Evolutionary conservation across 192 early-diverging fungal species (phyloP), one percentile per base, ranked within the genome.

Genomic region (Dissophora globulifera): DNA sequence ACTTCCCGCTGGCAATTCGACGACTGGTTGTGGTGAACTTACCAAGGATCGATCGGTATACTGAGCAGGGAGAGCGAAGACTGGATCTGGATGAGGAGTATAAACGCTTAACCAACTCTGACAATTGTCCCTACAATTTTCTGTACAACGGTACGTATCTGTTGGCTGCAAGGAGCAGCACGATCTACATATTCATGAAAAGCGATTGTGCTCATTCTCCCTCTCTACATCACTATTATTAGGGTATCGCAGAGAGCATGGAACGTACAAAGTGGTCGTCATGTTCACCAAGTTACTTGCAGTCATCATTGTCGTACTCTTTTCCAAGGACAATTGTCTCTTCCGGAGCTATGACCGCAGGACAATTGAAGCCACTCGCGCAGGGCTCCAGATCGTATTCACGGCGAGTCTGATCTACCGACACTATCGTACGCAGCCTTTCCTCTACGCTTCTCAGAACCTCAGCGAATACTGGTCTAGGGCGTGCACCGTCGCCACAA

Each of bases 321-420:
- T 89, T 42, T 61, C 81, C 16, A 90, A 89, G 71, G 87, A 90
- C 56, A 90, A 88, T 62, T 90, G 89, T 65, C 80, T 87, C 72
- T 79, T 82, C 19, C 80, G 83, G 2, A 43, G 52, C 3, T 69
- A 57, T 12, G 29, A 82, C n/a, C 78, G 89, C 0, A 55, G 69
- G n/a, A 60, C 69, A 15, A 56, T 90, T 62, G 85, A 85, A 48
- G 62, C 78, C 1, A 83, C 79, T 1, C 82, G 88, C 35, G 65
- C 81, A 27, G 57, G 64, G 1, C 48, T 87, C 29, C 67, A 87
- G n/a, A 82, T 89, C 5, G 22, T 86, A 2, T 62, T 88, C 12
- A 70, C 81, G 5, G 62, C 83, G 47, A 66, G 82, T 31, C 56
- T 88, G 66, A 75, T 90, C 35, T 61, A 82, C n/a, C 68, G 81